phyloP scores from a whole-genome alignment of 331 rosid species.

The Stylosanthes scabra region DNA sequence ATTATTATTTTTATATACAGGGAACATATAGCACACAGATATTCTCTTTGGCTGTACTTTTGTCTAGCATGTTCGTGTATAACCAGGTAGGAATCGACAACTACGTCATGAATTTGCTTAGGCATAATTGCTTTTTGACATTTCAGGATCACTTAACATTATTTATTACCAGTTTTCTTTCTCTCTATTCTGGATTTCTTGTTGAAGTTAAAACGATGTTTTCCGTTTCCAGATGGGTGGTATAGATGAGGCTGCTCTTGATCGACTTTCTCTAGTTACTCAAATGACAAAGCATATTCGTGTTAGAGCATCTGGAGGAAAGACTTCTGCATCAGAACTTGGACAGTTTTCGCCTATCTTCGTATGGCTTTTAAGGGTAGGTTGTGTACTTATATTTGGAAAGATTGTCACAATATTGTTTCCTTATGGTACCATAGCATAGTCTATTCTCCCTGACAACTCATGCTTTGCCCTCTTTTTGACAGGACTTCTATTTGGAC shows the following conservation, averaged over 20 bases:
- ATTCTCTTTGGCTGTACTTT: conserved; percentile 87
- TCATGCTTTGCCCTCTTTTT: conserved; percentile 24
- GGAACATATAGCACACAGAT: conserved; percentile 96
- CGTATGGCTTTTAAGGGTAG: conserved; percentile 95
- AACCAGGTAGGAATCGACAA: conserved; percentile 73
- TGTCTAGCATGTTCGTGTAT: conserved; percentile 93
- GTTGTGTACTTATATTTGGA: conserved; percentile 29
- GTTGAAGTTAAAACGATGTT: conserved; percentile 33
- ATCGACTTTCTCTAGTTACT: conserved; percentile 93
- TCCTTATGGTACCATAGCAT: conserved; percentile 22
- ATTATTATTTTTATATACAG: conserved; percentile 45
- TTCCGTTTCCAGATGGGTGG: conserved; percentile 76
- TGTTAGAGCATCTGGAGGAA: conserved; percentile 85
- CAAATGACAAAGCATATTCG: conserved; percentile 95
- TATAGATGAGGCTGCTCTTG: conserved; percentile 91
- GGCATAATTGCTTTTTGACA: conserved; percentile 17
- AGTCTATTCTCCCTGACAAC: not conserved
- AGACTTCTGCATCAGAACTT: conserved; percentile 72
- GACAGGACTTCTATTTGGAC: conserved; percentile 88
- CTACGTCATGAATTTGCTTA: conserved; percentile 15
- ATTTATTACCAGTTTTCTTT: no score
- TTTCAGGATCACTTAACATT: not conserved
- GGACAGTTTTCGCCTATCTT: conserved; percentile 94
- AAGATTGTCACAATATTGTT: not conserved
- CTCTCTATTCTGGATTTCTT: not conserved